Conservation (phyloP, 441 rosid species). For the Isatis lusitanica region DNA sequence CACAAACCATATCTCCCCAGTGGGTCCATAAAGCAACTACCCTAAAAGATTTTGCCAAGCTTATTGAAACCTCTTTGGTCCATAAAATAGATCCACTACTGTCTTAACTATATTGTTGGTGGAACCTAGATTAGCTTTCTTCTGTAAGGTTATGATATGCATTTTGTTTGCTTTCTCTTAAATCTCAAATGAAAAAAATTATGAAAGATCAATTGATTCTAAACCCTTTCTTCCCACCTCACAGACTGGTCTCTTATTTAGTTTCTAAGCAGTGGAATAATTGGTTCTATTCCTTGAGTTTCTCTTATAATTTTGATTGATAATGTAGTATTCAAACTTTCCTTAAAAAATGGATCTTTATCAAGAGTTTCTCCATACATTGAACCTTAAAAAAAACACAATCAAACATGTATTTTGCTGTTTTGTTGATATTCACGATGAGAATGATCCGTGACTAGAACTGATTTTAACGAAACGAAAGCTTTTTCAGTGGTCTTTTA, state of each 20-base stretch:
- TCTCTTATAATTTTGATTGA: neutral
- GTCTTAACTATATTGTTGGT: neutral
- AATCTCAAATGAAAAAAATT: neutral
- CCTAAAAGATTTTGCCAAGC: constrained; percentile 13
- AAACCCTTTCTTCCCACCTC: neutral
- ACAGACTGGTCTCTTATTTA: neutral
- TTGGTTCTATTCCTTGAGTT: neutral
- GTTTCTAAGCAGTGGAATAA: neutral
- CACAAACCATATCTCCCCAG: constrained; percentile 4
- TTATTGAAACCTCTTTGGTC: neutral
- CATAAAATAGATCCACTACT: neutral
- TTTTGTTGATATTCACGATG: neutral
- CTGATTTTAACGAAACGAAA: neutral
- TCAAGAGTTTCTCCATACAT: neutral
- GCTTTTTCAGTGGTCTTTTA: neutral
- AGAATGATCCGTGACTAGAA: neutral
- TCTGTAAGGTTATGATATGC: neutral
- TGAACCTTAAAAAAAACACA: neutral
- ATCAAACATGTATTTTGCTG: neutral
- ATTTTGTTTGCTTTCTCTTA: neutral
- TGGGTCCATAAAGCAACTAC: constrained; percentile 18
- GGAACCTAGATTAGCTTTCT: neutral
- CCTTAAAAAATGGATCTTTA: neutral
- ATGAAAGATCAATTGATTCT: neutral
- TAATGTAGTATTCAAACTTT: neutral